Conservation (phyloP, 805 yeast species). For the Helenozyma rhizophorensis region DNA sequence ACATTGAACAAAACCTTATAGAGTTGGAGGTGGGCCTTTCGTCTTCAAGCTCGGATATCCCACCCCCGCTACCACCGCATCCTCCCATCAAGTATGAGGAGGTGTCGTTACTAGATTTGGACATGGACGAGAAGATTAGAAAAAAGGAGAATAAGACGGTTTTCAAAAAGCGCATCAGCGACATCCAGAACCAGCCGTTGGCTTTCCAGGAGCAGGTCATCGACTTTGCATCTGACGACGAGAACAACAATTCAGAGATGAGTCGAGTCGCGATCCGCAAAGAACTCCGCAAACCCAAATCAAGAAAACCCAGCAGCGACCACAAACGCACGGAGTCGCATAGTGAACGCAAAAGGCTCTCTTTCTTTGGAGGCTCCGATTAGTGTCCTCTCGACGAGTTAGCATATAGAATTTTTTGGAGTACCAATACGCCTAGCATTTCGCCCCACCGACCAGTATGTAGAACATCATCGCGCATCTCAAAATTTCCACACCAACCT, state of each 20-base stretch:
- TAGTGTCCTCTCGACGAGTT: too few relatives aligned
- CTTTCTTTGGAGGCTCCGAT: slow-evolving; percentile 19
- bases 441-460: too few relatives aligned
- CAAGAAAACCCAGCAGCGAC: slow-evolving; percentile 25
- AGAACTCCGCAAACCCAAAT: slow-evolving; percentile 26
- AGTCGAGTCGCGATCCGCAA: slow-evolving; percentile 37
- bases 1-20: slow-evolving; percentile 19
- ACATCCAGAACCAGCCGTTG: slow-evolving; percentile 25
- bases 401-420: too few relatives aligned
- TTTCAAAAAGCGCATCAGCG: slow-evolving; percentile 30
- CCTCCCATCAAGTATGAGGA: slow-evolving; percentile 8
- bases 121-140: slow-evolving; percentile 17
- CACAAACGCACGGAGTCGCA: slow-evolving; percentile 26
- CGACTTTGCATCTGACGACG: slow-evolving; percentile 45
- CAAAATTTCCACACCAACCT: too few relatives aligned
- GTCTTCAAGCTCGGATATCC: slow-evolving; percentile 16
- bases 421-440: too few relatives aligned
- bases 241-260: slow-evolving; percentile 34
- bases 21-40: slow-evolving; percentile 34
- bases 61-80: slow-evolving; percentile 14
- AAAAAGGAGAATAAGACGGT: slow-evolving; percentile 18
- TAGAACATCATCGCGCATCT: too few relatives aligned
- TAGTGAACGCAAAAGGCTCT: slow-evolving; percentile 21
- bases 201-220: slow-evolving; percentile 40
- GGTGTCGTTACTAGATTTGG: slow-evolving; percentile 25